A percentile compares a stretch with the other conserved stretches of the same genome.
These are phyloP conservation scores for Colletotrichum sp. DNA, from an alignment of 2,329 filamentous ascomycete species.

Conservation along the genomic window DNA sequence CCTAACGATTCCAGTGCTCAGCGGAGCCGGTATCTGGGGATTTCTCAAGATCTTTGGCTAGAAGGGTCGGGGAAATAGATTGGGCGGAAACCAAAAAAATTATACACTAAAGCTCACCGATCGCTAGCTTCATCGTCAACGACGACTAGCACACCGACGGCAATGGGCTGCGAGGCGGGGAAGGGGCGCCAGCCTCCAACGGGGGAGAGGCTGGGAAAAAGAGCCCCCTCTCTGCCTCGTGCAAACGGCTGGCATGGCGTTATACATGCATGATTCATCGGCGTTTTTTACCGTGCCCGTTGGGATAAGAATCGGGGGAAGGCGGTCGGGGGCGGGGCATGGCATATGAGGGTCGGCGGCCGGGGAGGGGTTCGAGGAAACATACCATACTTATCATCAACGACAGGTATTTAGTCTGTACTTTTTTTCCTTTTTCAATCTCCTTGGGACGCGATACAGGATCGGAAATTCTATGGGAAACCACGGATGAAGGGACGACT, in stretches of 20 bases:
- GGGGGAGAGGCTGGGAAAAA: neutral
- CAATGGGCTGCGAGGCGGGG: neutral
- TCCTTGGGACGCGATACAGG: neutral
- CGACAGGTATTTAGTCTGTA: conserved; percentile 10
- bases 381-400: conserved; percentile 3
- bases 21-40: conserved; percentile 86
- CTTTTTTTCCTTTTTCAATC: neutral
- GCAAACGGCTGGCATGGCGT: conserved; percentile 2
- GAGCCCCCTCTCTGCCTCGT: neutral
- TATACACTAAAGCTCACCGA: conserved; percentile 3
- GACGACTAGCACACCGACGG: neutral
- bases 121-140: neutral
- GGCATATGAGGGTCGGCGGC: conserved; percentile 6
- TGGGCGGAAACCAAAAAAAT: neutral
- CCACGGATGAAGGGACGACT: neutral
- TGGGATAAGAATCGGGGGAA: neutral
- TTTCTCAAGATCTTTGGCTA: conserved; percentile 87
- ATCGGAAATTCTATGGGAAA: neutral
- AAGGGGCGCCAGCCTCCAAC: neutral
- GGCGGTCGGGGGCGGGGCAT: neutral
- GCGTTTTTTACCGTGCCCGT: conserved; percentile 8
- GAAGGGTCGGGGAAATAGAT: conserved; percentile 19
- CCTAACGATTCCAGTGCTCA: conserved; percentile 91
- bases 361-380: neutral
- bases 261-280: conserved; percentile 17